Conservation (phyloP, 129 eudicot species). For the Chrysanthemum lavandulifolium region DNA sequence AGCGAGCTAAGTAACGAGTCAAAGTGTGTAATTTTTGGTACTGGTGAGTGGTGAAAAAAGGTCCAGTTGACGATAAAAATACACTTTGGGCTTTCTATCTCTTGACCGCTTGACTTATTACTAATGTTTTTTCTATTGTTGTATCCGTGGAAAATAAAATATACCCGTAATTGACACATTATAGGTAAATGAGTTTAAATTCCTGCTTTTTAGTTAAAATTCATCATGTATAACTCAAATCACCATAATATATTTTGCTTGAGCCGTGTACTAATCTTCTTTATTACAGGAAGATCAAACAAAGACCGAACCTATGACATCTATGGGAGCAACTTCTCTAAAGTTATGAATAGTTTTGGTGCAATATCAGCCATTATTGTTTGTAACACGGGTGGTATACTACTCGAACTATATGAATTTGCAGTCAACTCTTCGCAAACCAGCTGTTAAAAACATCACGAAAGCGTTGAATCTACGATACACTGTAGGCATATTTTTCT, state of each 20-base stretch:
- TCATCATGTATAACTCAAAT: too few relatives aligned
- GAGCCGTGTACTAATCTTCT: constrained; percentile 3
- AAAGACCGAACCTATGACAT: constrained; percentile 39
- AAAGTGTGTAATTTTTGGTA: background rate
- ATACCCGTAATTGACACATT: too few relatives aligned
- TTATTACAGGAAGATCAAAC: constrained; percentile 37
- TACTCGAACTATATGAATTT: too few relatives aligned
- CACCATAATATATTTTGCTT: background rate
- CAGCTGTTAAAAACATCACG: constrained; percentile 53
- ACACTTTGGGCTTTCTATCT: too few relatives aligned
- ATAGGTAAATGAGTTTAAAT: too few relatives aligned
- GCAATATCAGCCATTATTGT: constrained; percentile 42
- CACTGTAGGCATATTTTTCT: constrained; percentile 41
- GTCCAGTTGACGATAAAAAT: background rate
- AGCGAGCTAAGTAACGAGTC: background rate
- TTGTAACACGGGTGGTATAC: too few relatives aligned
- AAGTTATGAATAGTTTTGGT: constrained; percentile 51
- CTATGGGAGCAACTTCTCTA: constrained; percentile 40
- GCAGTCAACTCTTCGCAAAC: constrained; percentile 33
- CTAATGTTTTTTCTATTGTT: too few relatives aligned
- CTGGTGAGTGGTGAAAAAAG: too few relatives aligned
- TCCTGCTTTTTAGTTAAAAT: too few relatives aligned
- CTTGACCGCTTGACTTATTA: too few relatives aligned
- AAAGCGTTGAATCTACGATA: constrained; percentile 51
- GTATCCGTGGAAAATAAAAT: too few relatives aligned